phyloP scores from a whole-genome alignment of 257 asterid genomes.

The Dorcoceras hygrometricum region DNA sequence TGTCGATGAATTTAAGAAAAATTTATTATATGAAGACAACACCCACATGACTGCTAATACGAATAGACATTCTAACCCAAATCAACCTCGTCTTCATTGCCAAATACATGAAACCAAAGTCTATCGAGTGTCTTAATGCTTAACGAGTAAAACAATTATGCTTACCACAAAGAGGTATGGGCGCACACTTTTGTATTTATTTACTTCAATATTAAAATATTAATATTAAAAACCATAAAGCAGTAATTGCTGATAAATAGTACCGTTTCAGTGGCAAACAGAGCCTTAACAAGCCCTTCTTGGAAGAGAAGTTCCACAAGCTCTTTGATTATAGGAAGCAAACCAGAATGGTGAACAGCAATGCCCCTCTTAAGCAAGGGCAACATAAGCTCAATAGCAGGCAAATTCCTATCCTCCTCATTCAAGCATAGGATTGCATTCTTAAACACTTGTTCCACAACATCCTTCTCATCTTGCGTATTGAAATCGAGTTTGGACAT shows the following conservation, averaged over 20 bases:
- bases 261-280: slow-evolving; percentile 99
- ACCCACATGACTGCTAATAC: not conserved
- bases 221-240: slow-evolving; percentile 14
- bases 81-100: not conserved
- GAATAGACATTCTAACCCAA: not conserved
- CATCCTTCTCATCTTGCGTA: slow-evolving; percentile 76
- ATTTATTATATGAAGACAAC: slow-evolving; percentile 14
- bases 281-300: slow-evolving; percentile 98
- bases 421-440: slow-evolving; percentile 78
- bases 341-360: slow-evolving; percentile 99
- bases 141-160: not conserved
- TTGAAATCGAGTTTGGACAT: slow-evolving; percentile 96
- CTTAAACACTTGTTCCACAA: slow-evolving; percentile 81
- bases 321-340: slow-evolving; percentile 94
- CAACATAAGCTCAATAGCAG: slow-evolving; percentile 93
- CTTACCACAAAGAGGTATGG: slow-evolving; percentile 7
- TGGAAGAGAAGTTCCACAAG: slow-evolving; percentile 96
- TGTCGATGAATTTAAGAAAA: slow-evolving; percentile 28
- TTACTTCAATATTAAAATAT: slow-evolving; percentile 6
- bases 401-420: slow-evolving; percentile 91
- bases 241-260: slow-evolving; percentile 9
- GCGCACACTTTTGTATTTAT: not conserved
- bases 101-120: not conserved
- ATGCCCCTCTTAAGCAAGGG: slow-evolving; percentile 96
- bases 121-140: not conserved